Evolutionary conservation across 2,329 filamentous ascomycete genomes (phyloP), one percentile per base, ranked within the genome.

Genomic region (Fusarium armeniacum): DNA sequence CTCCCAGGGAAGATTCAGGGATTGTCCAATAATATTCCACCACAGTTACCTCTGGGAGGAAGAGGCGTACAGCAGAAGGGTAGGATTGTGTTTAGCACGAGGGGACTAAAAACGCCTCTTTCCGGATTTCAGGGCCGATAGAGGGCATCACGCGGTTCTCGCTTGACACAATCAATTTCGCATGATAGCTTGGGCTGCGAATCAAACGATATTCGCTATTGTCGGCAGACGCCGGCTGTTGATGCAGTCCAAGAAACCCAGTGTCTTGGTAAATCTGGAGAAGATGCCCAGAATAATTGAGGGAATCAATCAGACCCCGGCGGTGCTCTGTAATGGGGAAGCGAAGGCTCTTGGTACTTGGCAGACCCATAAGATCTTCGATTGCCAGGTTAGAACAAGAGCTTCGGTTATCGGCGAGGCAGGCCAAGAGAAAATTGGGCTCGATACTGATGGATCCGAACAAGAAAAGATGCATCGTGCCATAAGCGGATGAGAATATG

Each of bases 111-210:
- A 61, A 65, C 38, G 36, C 40, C 55, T 40, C 46, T 70, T 64
- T 60, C 52, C 72, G 72, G 72, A 70, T 73, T 41, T 46, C 52
- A 74, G 72, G 72, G 45, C 72, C 72, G 72, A 53, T 49, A 50
- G 33, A 38, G 45, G 41, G 40, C 24, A 49, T 38, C 46, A 60
- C 20, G 32, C 54, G 35, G 40, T 26, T 49, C 30, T 58, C n/a
- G 13, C 22, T 59, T 41, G 38, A 40, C 22, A 15, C 35, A 40
- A 20, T 50, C 4, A 20, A 38, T 40, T 40, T 36, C 62, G 59
- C 24, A 32, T 32, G 12, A 28, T 26, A 24, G 12, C 20, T 26
- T 20, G 22, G 24, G 54, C 32, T 38, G 30, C 26, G 44, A 24
- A 28, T 20, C n/a, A 41, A 35, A 35, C 22, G 16, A 33, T 35